These are phyloP conservation scores for Blastobotrys persicus DNA, from an alignment of 1,139 yeast species.

Conservation along the genomic window DNA sequence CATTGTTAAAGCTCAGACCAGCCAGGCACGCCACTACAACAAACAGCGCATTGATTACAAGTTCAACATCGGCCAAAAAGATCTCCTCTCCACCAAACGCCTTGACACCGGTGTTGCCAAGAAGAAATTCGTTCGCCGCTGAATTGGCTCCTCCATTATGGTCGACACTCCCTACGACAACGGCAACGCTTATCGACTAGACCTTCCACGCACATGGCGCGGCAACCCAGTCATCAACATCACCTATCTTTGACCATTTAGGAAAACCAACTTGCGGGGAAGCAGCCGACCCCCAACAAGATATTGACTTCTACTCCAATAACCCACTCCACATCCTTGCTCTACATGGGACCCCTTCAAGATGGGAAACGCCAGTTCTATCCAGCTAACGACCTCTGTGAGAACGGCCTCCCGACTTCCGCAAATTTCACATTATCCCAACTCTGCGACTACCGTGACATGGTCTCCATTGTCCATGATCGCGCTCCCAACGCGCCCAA, in stretches of 20 bases:
- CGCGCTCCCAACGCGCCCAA: neutral
- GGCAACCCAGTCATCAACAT: neutral
- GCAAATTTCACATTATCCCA: neutral
- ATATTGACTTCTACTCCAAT: neutral
- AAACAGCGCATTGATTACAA: neutral
- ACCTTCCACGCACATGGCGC: neutral
- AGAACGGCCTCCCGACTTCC: neutral
- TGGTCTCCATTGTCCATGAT: neutral
- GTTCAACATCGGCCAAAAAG: neutral
- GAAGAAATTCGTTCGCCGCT: neutral
- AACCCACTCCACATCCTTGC: neutral
- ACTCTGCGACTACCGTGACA: neutral
- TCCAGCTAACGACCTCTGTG: neutral
- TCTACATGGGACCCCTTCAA: neutral
- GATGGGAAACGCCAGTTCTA: neutral
- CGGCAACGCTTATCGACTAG: neutral
- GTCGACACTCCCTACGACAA: neutral
- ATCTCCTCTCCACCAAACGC: neutral
- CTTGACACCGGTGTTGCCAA: neutral
- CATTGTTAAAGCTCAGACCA: neutral
- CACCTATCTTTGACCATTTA: neutral
- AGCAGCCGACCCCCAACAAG: neutral
- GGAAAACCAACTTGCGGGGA: neutral
- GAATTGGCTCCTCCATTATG: neutral
- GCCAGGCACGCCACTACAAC: neutral